A percentile compares a stretch with the other conserved stretches of the same genome.
phyloP scores from a whole-genome alignment of 2,329 filamentous ascomycete genomes.

The Cordyceps javanica region DNA sequence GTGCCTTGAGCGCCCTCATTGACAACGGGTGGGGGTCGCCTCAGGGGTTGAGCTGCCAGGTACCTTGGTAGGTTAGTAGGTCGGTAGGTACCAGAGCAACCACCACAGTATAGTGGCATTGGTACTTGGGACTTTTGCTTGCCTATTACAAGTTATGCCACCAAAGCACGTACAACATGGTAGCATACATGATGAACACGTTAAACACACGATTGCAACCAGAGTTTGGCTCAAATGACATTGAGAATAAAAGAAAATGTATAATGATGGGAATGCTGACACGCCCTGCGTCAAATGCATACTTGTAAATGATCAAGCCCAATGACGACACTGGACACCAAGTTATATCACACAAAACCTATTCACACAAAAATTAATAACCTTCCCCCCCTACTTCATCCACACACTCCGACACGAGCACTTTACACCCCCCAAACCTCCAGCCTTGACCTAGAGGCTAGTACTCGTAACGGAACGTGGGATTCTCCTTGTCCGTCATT shows the following conservation, averaged over 20 bases:
- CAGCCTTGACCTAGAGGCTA: conserved; percentile 16
- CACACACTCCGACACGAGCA: no score
- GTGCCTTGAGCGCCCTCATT: neutral
- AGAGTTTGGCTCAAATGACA: no score
- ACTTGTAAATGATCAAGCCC: neutral
- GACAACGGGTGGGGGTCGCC: neutral
- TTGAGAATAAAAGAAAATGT: neutral
- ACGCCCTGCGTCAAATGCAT: neutral
- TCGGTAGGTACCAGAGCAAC: neutral
- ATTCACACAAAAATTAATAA: neutral
- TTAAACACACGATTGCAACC: no score
- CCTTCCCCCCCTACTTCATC: neutral
- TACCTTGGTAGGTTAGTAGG: no score
- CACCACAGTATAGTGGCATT: neutral
- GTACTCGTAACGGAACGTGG: conserved; percentile 47
- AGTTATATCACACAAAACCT: neutral
- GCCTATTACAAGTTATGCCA: no score
- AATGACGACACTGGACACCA: neutral
- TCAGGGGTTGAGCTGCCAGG: neutral
- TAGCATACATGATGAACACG: no score
- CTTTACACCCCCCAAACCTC: neutral
- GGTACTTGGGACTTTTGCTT: neutral
- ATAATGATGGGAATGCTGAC: conserved; percentile 3
- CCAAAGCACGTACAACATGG: no score
- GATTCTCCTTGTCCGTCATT: conserved; percentile 53